Evolutionary conservation across 345 rosid species (phyloP).

Genomic region (Streptanthus diversifolius): DNA sequence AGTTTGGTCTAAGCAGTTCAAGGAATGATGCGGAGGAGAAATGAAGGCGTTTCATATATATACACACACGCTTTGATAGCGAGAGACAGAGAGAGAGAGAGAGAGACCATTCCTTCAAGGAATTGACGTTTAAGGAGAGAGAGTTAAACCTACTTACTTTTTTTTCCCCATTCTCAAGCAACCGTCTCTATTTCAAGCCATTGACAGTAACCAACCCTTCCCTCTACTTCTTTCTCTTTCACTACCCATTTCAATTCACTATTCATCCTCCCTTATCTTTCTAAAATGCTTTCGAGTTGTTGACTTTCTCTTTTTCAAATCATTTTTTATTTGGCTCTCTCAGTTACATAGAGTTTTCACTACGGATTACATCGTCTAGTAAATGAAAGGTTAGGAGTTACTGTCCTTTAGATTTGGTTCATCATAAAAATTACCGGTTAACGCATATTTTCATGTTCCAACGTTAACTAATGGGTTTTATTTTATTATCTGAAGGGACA

Average conservation of each 20-base stretch:
- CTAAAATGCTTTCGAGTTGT: conserved; percentile 25
- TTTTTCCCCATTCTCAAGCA: conserved; percentile 67
- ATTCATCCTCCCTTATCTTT: conserved; percentile 15
- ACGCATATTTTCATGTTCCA: neutral
- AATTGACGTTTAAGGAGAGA: conserved; percentile 52
- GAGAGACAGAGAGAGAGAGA: conserved; percentile 38
- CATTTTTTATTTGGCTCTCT: neutral
- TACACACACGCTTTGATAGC: neutral
- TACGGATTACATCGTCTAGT: neutral
- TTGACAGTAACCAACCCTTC: conserved; percentile 48
- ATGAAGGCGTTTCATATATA: conserved; percentile 14
- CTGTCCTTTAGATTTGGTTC: neutral
- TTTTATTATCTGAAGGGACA: neutral
- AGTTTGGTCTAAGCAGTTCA: conserved; percentile 13
- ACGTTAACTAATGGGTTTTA: neutral
- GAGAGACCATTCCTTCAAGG: conserved; percentile 52
- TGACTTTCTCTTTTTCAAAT: conserved; percentile 4
- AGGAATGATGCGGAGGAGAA: conserved; percentile 18
- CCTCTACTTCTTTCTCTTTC: conserved; percentile 37
- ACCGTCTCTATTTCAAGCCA: conserved; percentile 32
- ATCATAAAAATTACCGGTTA: conserved; percentile 4
- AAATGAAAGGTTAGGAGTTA: neutral
- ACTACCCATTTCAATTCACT: conserved; percentile 9
- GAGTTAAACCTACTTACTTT: conserved; percentile 19
- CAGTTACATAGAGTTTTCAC: neutral